Percentiles rank a stretch among this genome's conserved stretches.
phyloP scores from a whole-genome alignment of 2,329 filamentous ascomycete species.

The Capronia americana region DNA sequence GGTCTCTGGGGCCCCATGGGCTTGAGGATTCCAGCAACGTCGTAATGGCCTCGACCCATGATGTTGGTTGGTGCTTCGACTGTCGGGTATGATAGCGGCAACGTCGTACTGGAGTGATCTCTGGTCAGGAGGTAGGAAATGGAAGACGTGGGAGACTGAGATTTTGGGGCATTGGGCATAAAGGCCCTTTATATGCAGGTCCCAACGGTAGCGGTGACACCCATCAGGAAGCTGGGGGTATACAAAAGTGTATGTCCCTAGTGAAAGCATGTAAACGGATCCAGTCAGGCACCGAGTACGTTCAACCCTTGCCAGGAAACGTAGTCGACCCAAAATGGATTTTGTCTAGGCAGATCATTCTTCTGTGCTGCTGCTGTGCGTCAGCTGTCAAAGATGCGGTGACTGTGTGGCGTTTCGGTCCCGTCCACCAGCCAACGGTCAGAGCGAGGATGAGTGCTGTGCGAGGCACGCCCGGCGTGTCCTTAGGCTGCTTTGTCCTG shows the following conservation, averaged over 20 bases:
- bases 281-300: conserved; percentile 21
- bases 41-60: conserved; percentile 39
- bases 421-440: conserved; percentile 12
- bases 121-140: not conserved
- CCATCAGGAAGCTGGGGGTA: conserved; percentile 1
- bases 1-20: conserved; percentile 38
- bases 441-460: conserved; percentile 6
- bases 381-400: conserved; percentile 36
- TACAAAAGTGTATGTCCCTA: not conserved
- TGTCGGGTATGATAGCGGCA: not conserved
- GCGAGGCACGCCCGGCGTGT: not conserved
- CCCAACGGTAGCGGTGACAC: conserved; percentile 20
- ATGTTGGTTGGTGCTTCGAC: conserved; percentile 31
- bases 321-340: conserved; percentile 13
- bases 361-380: conserved; percentile 14
- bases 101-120: not conserved
- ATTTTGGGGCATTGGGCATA: not conserved
- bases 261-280: conserved; percentile 7
- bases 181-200: conserved; percentile 28
- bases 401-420: conserved; percentile 30
- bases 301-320: conserved; percentile 5
- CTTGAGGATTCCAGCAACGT: conserved; percentile 39
- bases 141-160: not conserved
- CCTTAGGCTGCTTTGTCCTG: conserved; percentile 17
- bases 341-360: conserved; percentile 19